Conservation (phyloP, 2,329 filamentous ascomycete genomes). For the Aureobasidium lini region DNA sequence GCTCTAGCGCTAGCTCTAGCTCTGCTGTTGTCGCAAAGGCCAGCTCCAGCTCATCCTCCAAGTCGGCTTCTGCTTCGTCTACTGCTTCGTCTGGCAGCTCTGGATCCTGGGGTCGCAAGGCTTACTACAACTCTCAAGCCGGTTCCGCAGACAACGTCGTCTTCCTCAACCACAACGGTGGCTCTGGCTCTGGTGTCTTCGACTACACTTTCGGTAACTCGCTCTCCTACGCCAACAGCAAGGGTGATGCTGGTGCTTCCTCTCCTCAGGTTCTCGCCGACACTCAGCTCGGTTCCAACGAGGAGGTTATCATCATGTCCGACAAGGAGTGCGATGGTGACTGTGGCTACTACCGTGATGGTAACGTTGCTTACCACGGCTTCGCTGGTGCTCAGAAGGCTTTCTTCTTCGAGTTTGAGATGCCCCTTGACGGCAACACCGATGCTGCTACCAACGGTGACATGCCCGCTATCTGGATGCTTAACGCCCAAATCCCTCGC, state of each 20-base stretch:
- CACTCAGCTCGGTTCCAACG: conserved; percentile 40
- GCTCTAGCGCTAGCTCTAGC: conserved; percentile 11
- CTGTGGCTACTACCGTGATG: conserved; percentile 29
- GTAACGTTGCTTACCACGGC: conserved; percentile 50
- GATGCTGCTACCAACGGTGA: conserved; percentile 33
- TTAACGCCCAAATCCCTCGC: conserved; percentile 66
- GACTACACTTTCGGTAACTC: conserved; percentile 51
- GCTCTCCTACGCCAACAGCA: conserved; percentile 46
- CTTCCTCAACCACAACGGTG: conserved; percentile 54
- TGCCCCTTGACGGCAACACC: conserved; percentile 55
- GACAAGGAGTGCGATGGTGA: conserved; percentile 42
- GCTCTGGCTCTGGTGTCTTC: conserved; percentile 47
- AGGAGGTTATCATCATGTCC: conserved; percentile 47
- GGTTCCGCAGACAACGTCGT: conserved; percentile 45
- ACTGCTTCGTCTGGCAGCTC: conserved; percentile 18
- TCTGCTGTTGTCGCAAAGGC: conserved; percentile 12
- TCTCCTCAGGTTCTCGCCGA: conserved; percentile 45
- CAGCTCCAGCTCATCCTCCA: conserved; percentile 15
- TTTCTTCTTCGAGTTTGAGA: conserved; percentile 66
- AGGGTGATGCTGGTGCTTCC: conserved; percentile 40
- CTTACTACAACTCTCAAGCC: conserved; percentile 29
- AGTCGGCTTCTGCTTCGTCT: conserved; percentile 15
- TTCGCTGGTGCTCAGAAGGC: conserved; percentile 63
- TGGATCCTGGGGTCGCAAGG: conserved; percentile 27
- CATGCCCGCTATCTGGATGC: conserved; percentile 68